Conservation (phyloP, 202 grass and related monocot genomes). For the Hordeum pubiflorum region DNA sequence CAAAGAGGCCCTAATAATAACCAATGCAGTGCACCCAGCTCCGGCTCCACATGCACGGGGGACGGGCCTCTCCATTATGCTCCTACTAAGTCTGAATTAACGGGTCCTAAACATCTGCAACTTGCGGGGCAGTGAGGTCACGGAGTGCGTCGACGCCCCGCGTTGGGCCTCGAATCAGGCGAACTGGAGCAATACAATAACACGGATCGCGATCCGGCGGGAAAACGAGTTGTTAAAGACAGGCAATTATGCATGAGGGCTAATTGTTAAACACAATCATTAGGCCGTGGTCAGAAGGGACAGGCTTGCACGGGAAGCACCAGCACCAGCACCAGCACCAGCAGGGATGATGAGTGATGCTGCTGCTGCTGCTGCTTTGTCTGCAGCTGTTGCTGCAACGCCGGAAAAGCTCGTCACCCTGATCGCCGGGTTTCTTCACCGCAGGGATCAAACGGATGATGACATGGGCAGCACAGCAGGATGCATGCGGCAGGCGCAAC, state of each 20-base stretch:
- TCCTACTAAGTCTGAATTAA: not conserved
- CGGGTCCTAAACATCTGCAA: not conserved
- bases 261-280: slow-evolving; percentile 21
- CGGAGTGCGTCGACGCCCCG: not conserved
- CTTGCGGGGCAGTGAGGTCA: not conserved
- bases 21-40: not conserved
- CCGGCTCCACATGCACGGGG: not conserved
- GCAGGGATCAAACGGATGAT: not conserved
- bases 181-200: not conserved
- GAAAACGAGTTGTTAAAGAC: not conserved
- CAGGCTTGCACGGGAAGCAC: not conserved
- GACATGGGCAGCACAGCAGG: not conserved
- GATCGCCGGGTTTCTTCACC: not conserved
- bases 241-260: slow-evolving; percentile 5
- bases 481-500: not conserved
- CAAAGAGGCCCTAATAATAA: not conserved
- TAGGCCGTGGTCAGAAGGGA: not conserved
- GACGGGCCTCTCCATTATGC: not conserved
- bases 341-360: not conserved
- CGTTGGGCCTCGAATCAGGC: not conserved
- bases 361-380: not conserved
- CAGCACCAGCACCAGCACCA: not conserved
- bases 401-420: not conserved
- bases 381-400: not conserved
- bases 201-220: slow-evolving; percentile 6